Evolutionary conservation across 805 yeast species (phyloP), one percentile per base, ranked within the genome.

Genomic region (Myxozyma melibiosi): DNA sequence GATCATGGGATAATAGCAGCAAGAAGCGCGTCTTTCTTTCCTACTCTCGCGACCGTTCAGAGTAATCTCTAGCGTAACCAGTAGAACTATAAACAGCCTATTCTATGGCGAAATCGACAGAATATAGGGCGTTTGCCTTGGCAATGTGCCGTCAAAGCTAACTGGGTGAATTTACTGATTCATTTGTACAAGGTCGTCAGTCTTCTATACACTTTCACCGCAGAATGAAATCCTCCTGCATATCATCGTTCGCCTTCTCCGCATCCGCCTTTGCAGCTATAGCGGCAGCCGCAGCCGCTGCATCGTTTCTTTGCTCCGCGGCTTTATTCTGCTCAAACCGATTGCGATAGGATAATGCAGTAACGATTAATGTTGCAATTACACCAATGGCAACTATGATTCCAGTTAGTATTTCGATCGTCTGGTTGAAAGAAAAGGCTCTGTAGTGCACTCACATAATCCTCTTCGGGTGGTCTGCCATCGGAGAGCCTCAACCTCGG

Each of bases 391-490:
- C 46, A 22, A 55, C 62, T 57, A 33, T 16, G 11, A 13, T n/a
- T n/a, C n/a, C n/a, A 16, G 30, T 8, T n/a, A 11, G 25, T 30
- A 40, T 5, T n/a, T 9, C n/a, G 16, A 31, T 20, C 41, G 14
- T 31, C 16, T 8, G 5, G 30, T 13, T 6, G 3, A 37, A 27
- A 34, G 18, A n/a, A 24, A 6, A 16, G 33, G n/a, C 45, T 34
- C 18, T 3, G 14, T n/a, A 8, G 16, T n/a, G 20, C 33, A 56
- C 61, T 45, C 76, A 57, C 57, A 43, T 33, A 94, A 75, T 8
- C 97, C 97, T 70, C 94, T 81, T 55, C 97, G 78, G 1, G 97
- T 90, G 43, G 92, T 83, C 67, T 89, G 90, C 99, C 99, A 92
- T 66, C 98, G 78, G 59, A 92, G 77, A 57, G 85, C 83, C 72